Evolutionary conservation across 2,329 filamentous ascomycete genomes (phyloP).

Genomic region (Colletotrichum sojae): DNA sequence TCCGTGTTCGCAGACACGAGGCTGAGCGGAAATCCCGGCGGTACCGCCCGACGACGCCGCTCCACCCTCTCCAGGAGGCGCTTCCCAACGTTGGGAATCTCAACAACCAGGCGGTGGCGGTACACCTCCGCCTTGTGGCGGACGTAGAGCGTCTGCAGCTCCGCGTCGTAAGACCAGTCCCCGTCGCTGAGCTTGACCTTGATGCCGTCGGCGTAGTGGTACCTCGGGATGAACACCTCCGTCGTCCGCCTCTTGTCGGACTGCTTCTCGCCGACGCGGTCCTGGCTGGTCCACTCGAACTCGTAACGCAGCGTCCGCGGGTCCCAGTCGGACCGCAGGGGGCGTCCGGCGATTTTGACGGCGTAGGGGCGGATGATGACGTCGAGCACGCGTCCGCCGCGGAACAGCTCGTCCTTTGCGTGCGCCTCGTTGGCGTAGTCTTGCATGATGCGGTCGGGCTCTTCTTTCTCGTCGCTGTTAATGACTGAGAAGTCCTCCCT

Average conservation of each 20-base stretch:
- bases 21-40: constrained; percentile 31
- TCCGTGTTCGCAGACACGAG: constrained; percentile 22
- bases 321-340: constrained; percentile 53
- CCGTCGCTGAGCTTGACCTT: constrained; percentile 47
- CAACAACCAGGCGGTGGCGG: constrained; percentile 45
- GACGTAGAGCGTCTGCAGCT: constrained; percentile 50
- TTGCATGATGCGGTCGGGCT: constrained; percentile 45
- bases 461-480: constrained; percentile 49
- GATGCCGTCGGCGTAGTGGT: constrained; percentile 53
- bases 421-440: constrained; percentile 53
- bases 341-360: constrained; percentile 55
- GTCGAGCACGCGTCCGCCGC: constrained; percentile 54
- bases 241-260: constrained; percentile 48
- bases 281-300: constrained; percentile 49
- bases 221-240: constrained; percentile 56
- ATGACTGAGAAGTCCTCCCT: constrained; percentile 59
- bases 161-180: constrained; percentile 48
- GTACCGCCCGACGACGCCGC: constrained; percentile 29
- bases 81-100: constrained; percentile 44
- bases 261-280: constrained; percentile 15
- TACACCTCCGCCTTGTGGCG: constrained; percentile 38
- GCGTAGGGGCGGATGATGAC: constrained; percentile 59
- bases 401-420: constrained; percentile 54
- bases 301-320: constrained; percentile 52
- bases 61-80: constrained; percentile 43